These are phyloP conservation scores for Phyllosticta ampelicida DNA, from an alignment of 2,329 filamentous ascomycete genomes.

Conservation along the genomic window DNA sequence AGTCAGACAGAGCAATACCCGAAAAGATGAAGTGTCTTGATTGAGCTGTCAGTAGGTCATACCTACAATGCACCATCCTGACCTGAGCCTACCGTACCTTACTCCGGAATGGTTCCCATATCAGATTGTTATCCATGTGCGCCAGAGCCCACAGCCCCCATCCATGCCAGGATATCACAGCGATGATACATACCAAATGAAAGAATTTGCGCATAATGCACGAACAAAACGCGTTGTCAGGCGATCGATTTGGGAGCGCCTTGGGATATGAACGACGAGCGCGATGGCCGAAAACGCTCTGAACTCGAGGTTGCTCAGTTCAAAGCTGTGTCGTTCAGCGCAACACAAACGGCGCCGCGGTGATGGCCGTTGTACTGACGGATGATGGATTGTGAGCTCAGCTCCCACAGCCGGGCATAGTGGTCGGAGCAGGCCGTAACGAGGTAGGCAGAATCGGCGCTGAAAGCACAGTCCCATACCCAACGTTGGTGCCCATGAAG, in stretches of 20 bases:
- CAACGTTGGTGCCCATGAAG: conserved; percentile 85
- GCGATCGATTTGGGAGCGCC: not conserved
- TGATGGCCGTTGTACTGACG: conserved; percentile 94
- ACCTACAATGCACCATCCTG: not conserved
- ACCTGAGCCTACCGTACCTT: not conserved
- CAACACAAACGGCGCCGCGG: conserved; percentile 81
- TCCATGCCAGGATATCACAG: not conserved
- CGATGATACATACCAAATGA: not conserved
- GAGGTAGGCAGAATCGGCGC: conserved; percentile 82
- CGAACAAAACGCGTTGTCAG: not conserved
- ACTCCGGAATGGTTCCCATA: not conserved
- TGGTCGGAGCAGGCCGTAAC: conserved; percentile 92
- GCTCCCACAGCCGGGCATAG: conserved; percentile 85
- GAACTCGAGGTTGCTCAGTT: conserved; percentile 11
- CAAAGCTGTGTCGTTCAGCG: conserved; percentile 62
- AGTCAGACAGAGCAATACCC: not conserved
- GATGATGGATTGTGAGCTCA: conserved; percentile 77
- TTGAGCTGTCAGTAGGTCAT: not conserved
- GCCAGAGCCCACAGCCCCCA: not conserved
- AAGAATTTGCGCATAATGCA: not conserved
- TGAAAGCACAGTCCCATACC: conserved; percentile 97
- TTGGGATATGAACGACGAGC: not conserved
- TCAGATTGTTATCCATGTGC: not conserved
- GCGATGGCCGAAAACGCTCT: not conserved
- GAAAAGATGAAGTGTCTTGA: not conserved